Evolutionary conservation across 345 rosid species (phyloP), one percentile per base, ranked within the genome.

Genomic region (Brassica carinata): DNA sequence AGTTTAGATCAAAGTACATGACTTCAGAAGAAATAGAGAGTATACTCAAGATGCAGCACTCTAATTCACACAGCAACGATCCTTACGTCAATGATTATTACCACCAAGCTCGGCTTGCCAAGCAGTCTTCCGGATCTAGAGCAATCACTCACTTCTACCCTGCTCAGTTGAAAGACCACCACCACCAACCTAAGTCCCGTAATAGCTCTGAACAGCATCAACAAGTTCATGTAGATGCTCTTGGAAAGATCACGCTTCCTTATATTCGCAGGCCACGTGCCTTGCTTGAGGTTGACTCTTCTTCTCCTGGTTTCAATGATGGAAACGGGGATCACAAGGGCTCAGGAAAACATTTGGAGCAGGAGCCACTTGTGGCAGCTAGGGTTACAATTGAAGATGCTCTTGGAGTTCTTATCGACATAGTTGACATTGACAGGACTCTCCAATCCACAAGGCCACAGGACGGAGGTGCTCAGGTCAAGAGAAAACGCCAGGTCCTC

Each of bases 301-400:
- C 88, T 76, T 85, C 88, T 11, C 80, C 89, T 67, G 77, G 85
- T 72, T 82, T 79, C 29, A 85, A 65, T 48, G 90, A 89, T 81
- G 92, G 91, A 67, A 90, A 75, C 67, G 69, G 87, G 27, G 93
- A 92, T 23, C 91, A 85, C 68, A 84, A 83, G 13, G 85, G 81
- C 69, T 71, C 86, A 23, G 98, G 90, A 82, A 96, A 85, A 84
- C 94, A 94, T 79, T 75, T 96, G 79, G 99, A 94, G 74, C 90
- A 90, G 86, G 99, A 96, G 80, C 99, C 99, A 14, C 86, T 96
- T 85, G 92, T 96, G 81, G 99, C 99, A 9, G 99, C 98, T 75
- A 92, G 99, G 83, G 86, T 96, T 57, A 88, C 96, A 11, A 83
- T 94, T 40, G 99, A 96, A 87, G 99, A 96, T 86, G 80, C 89